These are phyloP conservation scores for Boechera divaricarpa DNA, from an alignment of 345 rosid genomes.

Conservation along the genomic window DNA sequence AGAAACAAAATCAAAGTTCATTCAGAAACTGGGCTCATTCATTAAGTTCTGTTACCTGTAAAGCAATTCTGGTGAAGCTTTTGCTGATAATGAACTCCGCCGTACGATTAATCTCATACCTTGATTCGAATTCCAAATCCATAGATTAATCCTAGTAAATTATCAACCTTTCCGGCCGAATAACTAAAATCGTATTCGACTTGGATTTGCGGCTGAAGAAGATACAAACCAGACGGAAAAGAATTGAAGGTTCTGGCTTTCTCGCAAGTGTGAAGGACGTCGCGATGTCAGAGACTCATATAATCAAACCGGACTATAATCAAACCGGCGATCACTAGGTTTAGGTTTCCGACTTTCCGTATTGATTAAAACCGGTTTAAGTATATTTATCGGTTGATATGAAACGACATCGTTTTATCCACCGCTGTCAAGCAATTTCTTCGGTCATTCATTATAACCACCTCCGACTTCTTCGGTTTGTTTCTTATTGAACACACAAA, in stretches of 20 bases:
- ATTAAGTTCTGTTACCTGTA: slow-evolving; percentile 61
- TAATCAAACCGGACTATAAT: too few relatives aligned
- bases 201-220: slow-evolving; percentile 33
- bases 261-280: too few relatives aligned
- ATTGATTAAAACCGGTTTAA: background rate
- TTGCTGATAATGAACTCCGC: slow-evolving; percentile 66
- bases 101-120: slow-evolving; percentile 59
- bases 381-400: background rate
- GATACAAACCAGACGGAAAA: background rate
- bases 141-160: background rate
- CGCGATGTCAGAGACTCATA: too few relatives aligned
- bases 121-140: slow-evolving; percentile 61
- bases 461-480: slow-evolving; percentile 13
- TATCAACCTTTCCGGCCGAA: background rate
- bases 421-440: slow-evolving; percentile 15
- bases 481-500: background rate
- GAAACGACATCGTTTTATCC: background rate
- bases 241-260: too few relatives aligned
- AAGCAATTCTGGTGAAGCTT: slow-evolving; percentile 69
- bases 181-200: background rate
- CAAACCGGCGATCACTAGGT: background rate
- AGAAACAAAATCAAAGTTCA: background rate
- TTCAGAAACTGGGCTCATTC: background rate
- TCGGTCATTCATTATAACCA: background rate
- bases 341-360: background rate